Evolutionary conservation across 768 basidiomycete species (phyloP), one percentile per base, ranked within the genome.

Genomic region (Hortiboletus campestris): DNA sequence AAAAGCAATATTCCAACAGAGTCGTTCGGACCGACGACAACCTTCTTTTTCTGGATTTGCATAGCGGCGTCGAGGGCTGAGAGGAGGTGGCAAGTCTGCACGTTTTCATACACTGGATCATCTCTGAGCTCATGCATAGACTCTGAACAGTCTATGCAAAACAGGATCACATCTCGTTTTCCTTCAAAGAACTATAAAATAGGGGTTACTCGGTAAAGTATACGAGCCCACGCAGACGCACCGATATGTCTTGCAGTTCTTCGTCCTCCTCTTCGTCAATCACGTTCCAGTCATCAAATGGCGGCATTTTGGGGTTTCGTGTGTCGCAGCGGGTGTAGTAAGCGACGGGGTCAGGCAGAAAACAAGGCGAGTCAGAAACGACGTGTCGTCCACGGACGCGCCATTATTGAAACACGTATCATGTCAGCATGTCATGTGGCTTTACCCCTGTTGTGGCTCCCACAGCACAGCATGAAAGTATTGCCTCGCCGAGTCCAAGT

Each of bases 121-220:
- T 88, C 86, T 46, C 77, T 78, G 41, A 87, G 80, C 36, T 76
- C 77, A 25, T 89, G 85, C 96, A 98, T 98, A 12, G 92, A 91
- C 51, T 82, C 77, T 0, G 95, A 96, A 58, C 91, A 93, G 72
- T 99, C 95, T 55, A 99, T 92, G 69, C 89, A 91, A 75, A 98
- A 97, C n/a, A 98, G 73, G 44, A 96, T 88, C 32, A 94, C 90
- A 63, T 98, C 94, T 57, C 83, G 82, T 60, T 86, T 85, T 49
- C 84, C 83, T 58, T 91, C 89, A 58, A 83, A 81, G 55, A 78
- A 78, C 89, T 90, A 54, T 14, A 28, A 34, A 25, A 66, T 59
- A 62, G 63, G 57, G 55, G 58, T 56, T 58, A 52, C 44, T 57
- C 12, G 10, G 25, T 43, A 42, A 35, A 40, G 13, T 6, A 31